Conservation (phyloP, 257 asterid species). For the Solanum rostratum region DNA sequence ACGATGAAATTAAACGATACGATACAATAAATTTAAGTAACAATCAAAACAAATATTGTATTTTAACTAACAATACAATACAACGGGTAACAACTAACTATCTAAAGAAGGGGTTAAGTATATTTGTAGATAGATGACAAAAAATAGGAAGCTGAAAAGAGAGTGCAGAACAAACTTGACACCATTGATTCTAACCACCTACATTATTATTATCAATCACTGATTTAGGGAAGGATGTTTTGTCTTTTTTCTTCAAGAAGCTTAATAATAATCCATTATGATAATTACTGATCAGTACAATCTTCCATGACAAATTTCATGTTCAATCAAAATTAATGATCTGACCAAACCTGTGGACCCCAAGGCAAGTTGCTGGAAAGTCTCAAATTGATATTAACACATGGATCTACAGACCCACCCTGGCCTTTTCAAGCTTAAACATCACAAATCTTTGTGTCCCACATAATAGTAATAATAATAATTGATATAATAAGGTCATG, state of each 20-base stretch:
- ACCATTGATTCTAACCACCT: neutral
- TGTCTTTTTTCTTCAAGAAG: neutral
- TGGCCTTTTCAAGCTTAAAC: conserved; percentile 15
- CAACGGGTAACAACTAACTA: too few species aligned
- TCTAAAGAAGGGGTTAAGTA: too few species aligned
- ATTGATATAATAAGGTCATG: neutral
- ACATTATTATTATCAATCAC: neutral
- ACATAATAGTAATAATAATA: neutral
- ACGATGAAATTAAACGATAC: too few species aligned
- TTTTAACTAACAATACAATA: too few species aligned
- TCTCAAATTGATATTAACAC: conserved; percentile 7
- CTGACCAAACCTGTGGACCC: conserved; percentile 32
- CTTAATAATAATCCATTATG: neutral
- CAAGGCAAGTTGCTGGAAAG: conserved; percentile 9
- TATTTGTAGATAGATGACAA: neutral
- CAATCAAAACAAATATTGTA: too few species aligned
- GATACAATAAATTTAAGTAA: too few species aligned
- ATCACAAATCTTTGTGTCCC: conserved; percentile 12
- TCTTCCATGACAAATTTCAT: conserved; percentile 7
- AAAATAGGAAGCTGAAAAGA: conserved; percentile 1
- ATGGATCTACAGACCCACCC: conserved; percentile 2
- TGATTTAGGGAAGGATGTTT: neutral
- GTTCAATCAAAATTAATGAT: neutral
- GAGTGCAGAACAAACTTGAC: conserved; percentile 10
- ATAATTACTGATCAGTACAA: neutral